These are phyloP conservation scores for Aspergillus piperis DNA, from an alignment of 2,329 filamentous ascomycete species.

Conservation along the genomic window DNA sequence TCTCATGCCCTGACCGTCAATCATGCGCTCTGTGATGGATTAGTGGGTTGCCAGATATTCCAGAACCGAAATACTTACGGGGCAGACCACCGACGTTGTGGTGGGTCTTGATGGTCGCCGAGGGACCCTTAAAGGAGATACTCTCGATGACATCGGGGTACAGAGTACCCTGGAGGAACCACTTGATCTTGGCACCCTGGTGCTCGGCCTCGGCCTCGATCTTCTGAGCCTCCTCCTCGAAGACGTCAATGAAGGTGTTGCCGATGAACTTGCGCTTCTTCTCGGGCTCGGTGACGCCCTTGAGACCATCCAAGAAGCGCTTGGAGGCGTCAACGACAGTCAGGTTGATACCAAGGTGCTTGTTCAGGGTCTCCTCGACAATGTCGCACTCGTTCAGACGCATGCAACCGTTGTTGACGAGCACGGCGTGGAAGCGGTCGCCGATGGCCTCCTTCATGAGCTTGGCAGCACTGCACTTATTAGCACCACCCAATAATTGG, in stretches of 20 bases:
- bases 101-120: slow-evolving; percentile 72
- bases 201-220: slow-evolving; percentile 72
- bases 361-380: slow-evolving; percentile 75
- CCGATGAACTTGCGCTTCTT: slow-evolving; percentile 91
- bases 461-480: slow-evolving; percentile 59
- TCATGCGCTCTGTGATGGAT: slow-evolving; percentile 47
- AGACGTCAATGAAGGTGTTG: slow-evolving; percentile 76
- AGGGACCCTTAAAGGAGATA: slow-evolving; percentile 72
- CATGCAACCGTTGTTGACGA: slow-evolving; percentile 85
- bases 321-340: slow-evolving; percentile 80
- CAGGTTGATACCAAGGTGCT: slow-evolving; percentile 85
- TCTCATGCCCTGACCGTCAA: slow-evolving; percentile 48
- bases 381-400: slow-evolving; percentile 79
- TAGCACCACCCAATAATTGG: neutral
- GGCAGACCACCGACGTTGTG: slow-evolving; percentile 45
- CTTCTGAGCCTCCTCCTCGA: slow-evolving; percentile 73
- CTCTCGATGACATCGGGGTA: slow-evolving; percentile 72
- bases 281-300: slow-evolving; percentile 78
- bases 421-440: slow-evolving; percentile 78
- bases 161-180: slow-evolving; percentile 83
- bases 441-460: slow-evolving; percentile 86
- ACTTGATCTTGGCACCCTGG: slow-evolving; percentile 73
- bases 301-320: slow-evolving; percentile 73
- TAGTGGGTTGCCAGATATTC: neutral
- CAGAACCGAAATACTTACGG: neutral